Evolutionary conservation across 2,329 filamentous ascomycete genomes (phyloP).

Genomic region (Phialocephala sp.): DNA sequence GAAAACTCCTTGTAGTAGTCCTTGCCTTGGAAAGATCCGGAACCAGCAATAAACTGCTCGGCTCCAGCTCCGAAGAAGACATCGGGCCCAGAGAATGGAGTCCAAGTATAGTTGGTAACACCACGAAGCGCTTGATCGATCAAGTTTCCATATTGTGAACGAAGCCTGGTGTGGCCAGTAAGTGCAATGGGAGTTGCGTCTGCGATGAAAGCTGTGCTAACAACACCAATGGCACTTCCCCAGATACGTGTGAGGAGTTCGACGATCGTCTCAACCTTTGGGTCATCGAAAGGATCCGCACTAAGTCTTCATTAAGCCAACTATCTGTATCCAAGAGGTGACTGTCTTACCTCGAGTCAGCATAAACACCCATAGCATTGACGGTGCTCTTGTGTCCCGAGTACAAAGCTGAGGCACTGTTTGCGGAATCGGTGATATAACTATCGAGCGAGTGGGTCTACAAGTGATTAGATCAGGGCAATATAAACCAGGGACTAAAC

Average conservation of each 20-base stretch:
- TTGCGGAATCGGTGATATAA: conserved; percentile 87
- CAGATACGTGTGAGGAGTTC: conserved; percentile 76
- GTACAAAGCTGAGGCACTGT: conserved; percentile 82
- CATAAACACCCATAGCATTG: conserved; percentile 80
- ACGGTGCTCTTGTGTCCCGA: conserved; percentile 84
- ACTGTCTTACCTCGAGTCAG: conserved; percentile 56
- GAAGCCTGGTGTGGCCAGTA: conserved; percentile 73
- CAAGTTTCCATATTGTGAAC: conserved; percentile 71
- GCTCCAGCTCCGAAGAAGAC: conserved; percentile 84
- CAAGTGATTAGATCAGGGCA: neutral
- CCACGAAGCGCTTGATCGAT: conserved; percentile 80
- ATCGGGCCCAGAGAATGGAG: conserved; percentile 73
- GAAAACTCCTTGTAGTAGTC: conserved; percentile 81
- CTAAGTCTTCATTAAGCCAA: conserved; percentile 50
- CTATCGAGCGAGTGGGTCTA: conserved; percentile 80
- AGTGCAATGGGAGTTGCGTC: conserved; percentile 84
- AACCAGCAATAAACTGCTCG: conserved; percentile 75
- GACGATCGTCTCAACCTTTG: conserved; percentile 84
- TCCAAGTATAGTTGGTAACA: conserved; percentile 82
- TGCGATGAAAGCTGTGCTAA: conserved; percentile 80
- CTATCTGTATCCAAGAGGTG: neutral
- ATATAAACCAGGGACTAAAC: conserved; percentile 21
- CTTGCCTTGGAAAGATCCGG: conserved; percentile 68
- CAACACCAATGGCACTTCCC: conserved; percentile 64
- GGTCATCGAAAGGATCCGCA: conserved; percentile 75